phyloP scores from a whole-genome alignment of 1,284 basidiomycete genomes.

The Puccinia horiana region DNA sequence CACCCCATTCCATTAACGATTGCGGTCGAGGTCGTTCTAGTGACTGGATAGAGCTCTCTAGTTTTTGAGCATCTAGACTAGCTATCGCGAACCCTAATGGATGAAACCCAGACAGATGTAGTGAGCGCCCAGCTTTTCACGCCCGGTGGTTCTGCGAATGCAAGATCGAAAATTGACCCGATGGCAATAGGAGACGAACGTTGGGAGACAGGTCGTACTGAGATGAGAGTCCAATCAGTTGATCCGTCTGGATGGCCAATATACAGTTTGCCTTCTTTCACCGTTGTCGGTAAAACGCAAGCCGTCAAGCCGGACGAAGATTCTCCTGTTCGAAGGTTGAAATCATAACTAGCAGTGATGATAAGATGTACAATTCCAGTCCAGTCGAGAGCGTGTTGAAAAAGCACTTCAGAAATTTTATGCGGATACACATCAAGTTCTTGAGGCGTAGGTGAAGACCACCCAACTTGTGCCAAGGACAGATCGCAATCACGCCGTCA shows the following conservation, averaged over 20 bases:
- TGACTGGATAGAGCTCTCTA: conserved; percentile 49
- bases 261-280: conserved; percentile 52
- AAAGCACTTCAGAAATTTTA: too few species aligned
- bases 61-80: conserved; percentile 34
- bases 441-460: neutral
- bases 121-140: neutral
- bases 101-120: neutral
- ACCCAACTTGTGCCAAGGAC: conserved; percentile 56
- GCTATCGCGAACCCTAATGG: conserved; percentile 32
- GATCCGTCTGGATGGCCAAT: conserved; percentile 52
- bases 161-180: neutral
- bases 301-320: conserved; percentile 57
- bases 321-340: conserved; percentile 56
- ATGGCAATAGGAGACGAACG: conserved; percentile 40
- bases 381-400: too few species aligned
- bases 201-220: conserved; percentile 56
- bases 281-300: conserved; percentile 55
- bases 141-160: neutral
- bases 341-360: conserved; percentile 56
- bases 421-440: neutral
- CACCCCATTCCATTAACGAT: conserved; percentile 57
- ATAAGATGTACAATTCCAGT: neutral
- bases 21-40: conserved; percentile 52
- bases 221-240: conserved; percentile 55
- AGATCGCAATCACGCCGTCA: conserved; percentile 53